Evolutionary conservation across 148 eudicot genomes (phyloP).

Genomic region (Camellia japonica): DNA sequence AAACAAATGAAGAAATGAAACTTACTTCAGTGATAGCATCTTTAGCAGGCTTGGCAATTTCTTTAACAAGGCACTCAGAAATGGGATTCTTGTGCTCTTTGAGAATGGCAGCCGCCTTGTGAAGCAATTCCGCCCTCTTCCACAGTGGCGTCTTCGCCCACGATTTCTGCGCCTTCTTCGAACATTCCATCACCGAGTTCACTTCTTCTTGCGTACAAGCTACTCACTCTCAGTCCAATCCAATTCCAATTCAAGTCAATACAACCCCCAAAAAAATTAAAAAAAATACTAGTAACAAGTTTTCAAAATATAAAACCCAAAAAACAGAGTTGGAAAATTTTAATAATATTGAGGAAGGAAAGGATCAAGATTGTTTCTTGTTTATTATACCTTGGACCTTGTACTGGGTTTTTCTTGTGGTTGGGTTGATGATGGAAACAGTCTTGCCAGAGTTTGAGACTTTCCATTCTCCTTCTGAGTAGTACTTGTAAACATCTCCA

Average conservation of each 20-base stretch:
- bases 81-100: constrained; percentile 85
- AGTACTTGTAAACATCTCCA: constrained; percentile 53
- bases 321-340: not conserved
- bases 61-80: constrained; percentile 82
- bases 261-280: too few species aligned
- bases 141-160: constrained; percentile 97
- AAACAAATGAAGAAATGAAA: too few species aligned
- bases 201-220: constrained; percentile 98
- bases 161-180: constrained; percentile 74
- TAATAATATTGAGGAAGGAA: not conserved
- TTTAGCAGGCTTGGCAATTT: constrained; percentile 93
- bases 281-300: too few species aligned
- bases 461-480: constrained; percentile 65
- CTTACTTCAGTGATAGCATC: constrained; percentile 88
- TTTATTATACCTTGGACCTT: constrained; percentile 54
- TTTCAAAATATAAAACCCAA: not conserved
- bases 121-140: constrained; percentile 92
- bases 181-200: constrained; percentile 80
- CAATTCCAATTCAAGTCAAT: not conserved
- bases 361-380: too few species aligned
- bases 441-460: constrained; percentile 50
- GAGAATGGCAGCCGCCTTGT: constrained; percentile 90
- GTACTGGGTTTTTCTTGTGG: constrained; percentile 51
- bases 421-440: constrained; percentile 61
- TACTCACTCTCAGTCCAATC: constrained; percentile 1